phyloP scores from a whole-genome alignment of 2,329 filamentous ascomycete species.

The Colletotrichum melonis region DNA sequence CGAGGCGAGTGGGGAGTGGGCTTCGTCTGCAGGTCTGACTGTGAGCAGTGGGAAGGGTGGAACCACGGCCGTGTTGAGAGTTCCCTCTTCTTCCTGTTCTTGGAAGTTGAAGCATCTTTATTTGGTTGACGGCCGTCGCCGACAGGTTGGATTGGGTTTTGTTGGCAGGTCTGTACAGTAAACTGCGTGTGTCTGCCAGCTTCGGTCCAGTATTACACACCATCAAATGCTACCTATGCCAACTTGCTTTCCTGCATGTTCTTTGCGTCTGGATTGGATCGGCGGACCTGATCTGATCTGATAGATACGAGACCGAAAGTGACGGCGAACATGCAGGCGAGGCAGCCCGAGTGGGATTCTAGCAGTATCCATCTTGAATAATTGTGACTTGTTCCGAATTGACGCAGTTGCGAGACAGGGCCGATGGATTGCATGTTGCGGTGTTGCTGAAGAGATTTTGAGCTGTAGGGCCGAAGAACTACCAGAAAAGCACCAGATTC shows the following conservation, averaged over 20 bases:
- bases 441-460: constrained; percentile 18
- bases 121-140: constrained; percentile 23
- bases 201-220: background rate
- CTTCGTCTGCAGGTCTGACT: constrained; percentile 14
- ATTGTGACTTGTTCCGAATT: background rate
- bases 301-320: constrained; percentile 23
- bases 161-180: background rate
- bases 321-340: constrained; percentile 21
- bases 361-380: background rate
- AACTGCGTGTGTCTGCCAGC: background rate
- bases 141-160: constrained; percentile 18
- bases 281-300: constrained; percentile 28
- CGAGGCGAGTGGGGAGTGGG: constrained; percentile 16
- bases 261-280: constrained; percentile 9
- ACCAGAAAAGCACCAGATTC: constrained; percentile 22
- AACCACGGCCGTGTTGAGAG: constrained; percentile 1
- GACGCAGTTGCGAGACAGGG: background rate
- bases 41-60: constrained; percentile 17
- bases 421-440: background rate
- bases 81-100: background rate
- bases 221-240: background rate
- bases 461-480: constrained; percentile 24
- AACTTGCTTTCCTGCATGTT: background rate
- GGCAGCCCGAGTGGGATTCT: background rate
- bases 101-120: background rate